Base-by-base conservation (phyloP, 2,329 filamentous ascomycete species). In the Sphaerostilbella broomeana region DNA sequence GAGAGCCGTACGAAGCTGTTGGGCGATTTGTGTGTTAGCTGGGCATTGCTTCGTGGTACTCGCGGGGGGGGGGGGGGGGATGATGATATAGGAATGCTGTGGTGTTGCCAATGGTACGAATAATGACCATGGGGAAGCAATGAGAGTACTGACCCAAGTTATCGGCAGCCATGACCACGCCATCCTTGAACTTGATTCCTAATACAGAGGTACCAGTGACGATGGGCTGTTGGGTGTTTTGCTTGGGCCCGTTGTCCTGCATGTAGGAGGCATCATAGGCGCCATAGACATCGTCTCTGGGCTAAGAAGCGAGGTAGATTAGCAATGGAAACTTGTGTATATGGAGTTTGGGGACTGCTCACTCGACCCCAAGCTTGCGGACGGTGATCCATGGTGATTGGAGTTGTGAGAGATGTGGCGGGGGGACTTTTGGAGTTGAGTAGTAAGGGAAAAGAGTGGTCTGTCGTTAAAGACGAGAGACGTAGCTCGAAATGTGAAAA, bases 201-300 rank as follows among this genome's bases (percentile, higher is more conserved):
- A 98, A 68, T 48, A 98, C 92, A 38, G 92, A 97, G 35, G 92
- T 97, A 59, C 92, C 92, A 37, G 92, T 98, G 47, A 98, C 92
- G 51, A 94, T 83, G 56, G 92, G 92, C 21, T 80, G 81, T 67
- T 95, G 88, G 40, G 92, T 95, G 66, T 94, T 86, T 58, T 88
- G 79, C 60, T 79, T 88, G 43, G 89, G 86, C 40, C 71, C 73
- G 53, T 66, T 72, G 36, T 66, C 70, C 54, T 86, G 78, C 60
- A 97, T 81, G 64, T 90, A 89, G 43, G 88, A 86, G 58, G 74
- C 70, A 68, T 97, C 86, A 67, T 98, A 98, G 56, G 84, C 73
- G 55, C 92, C 92, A 69, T 97, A 98, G 59, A 97, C 75, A 65
- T 98, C 92, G 67, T 98, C 86, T 75, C 92, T 84, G 60, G 92